phyloP scores from a whole-genome alignment of 352 stramenopile species.

The Pythium aphanidermatum region DNA sequence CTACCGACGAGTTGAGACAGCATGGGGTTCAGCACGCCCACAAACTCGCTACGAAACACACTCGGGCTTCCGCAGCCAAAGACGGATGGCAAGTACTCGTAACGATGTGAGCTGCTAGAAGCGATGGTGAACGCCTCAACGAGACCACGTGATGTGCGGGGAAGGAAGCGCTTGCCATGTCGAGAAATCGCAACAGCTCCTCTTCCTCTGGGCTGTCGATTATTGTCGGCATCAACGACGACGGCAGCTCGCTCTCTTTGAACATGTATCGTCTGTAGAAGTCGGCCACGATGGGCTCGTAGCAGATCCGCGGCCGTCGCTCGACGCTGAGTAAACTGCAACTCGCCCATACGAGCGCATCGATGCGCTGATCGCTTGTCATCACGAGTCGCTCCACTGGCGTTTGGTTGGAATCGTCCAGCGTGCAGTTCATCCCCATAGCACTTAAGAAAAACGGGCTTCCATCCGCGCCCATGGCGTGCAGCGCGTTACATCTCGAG shows the following conservation, averaged over 20 bases:
- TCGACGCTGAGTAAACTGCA: conserved; percentile 4
- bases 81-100: neutral
- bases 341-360: conserved; percentile 8
- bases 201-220: conserved; percentile 1
- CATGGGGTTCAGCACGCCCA: conserved; percentile 1
- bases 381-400: conserved; percentile 2
- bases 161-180: conserved; percentile 9
- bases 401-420: neutral
- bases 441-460: conserved; percentile 12
- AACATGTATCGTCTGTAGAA: conserved; percentile 13
- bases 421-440: conserved; percentile 8
- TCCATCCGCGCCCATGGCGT: conserved; percentile 8
- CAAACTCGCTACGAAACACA: conserved; percentile 14
- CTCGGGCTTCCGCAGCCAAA: conserved; percentile 17
- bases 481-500: conserved; percentile 5
- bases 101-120: neutral
- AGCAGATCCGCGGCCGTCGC: conserved; percentile 8
- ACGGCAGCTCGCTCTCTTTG: conserved; percentile 3
- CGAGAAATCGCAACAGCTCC: conserved; percentile 10
- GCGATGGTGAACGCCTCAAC: conserved; percentile 5
- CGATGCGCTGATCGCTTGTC: conserved; percentile 10
- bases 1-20: neutral
- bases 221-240: neutral
- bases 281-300: conserved; percentile 8
- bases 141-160: conserved; percentile 6